A percentile compares a stretch with the other conserved stretches of the same genome.
Conservation (phyloP, 495 filamentous ascomycete species). For the Usnea hakonensis region DNA sequence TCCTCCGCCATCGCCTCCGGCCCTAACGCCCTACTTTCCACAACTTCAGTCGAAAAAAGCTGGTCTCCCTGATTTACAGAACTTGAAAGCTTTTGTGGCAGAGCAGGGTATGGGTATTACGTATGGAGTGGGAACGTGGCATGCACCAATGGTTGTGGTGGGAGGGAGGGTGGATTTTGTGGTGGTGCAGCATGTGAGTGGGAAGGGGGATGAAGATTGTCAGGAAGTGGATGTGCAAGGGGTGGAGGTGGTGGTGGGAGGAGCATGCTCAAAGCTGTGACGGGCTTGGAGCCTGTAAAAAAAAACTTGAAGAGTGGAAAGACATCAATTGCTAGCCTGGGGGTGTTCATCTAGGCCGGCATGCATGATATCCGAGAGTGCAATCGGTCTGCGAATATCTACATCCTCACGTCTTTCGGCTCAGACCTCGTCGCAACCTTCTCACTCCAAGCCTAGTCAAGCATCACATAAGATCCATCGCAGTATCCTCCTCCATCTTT, state of each 20-base stretch:
- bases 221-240: conserved; percentile 58
- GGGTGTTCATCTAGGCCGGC: neutral
- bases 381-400: neutral
- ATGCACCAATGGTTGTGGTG: conserved; percentile 91
- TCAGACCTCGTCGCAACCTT: neutral
- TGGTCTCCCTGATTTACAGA: conserved; percentile 66
- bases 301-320: neutral
- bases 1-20: conserved; percentile 27
- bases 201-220: conserved; percentile 76
- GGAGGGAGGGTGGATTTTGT: conserved; percentile 73
- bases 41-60: conserved; percentile 26
- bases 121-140: conserved; percentile 89
- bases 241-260: neutral
- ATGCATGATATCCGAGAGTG: neutral
- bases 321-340: neutral
- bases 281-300: too few relatives aligned
- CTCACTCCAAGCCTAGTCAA: neutral
- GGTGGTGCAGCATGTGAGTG: conserved; percentile 82
- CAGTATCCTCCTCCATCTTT: neutral
- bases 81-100: conserved; percentile 70
- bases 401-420: neutral
- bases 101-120: conserved; percentile 78
- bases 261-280: neutral
- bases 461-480: neutral
- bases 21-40: conserved; percentile 23